phyloP scores from a whole-genome alignment of 805 yeast species.

The Dipodascopsis uninucleata region DNA sequence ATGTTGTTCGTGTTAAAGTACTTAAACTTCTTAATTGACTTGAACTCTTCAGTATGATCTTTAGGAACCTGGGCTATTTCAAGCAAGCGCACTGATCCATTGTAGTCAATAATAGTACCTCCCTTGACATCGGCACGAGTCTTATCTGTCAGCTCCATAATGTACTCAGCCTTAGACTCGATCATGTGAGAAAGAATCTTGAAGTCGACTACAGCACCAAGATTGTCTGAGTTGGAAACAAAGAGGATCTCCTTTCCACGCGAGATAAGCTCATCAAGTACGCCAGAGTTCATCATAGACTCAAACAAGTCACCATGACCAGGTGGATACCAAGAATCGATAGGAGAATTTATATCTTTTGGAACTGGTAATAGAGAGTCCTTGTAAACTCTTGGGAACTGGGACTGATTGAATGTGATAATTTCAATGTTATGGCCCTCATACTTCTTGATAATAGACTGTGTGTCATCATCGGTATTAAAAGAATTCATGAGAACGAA shows the following conservation, averaged over 20 bases:
- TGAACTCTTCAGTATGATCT: conserved; percentile 97
- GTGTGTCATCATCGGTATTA: conserved; percentile 95
- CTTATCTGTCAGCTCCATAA: conserved; percentile 98
- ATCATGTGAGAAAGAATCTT: conserved; percentile 89
- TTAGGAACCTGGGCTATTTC: conserved; percentile 99
- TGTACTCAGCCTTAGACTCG: conserved; percentile 85
- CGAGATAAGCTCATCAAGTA: conserved; percentile 78
- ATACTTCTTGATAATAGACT: conserved; percentile 90
- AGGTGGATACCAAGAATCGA: conserved; percentile 98
- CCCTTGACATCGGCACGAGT: conserved; percentile 99
- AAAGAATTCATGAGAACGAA: conserved; percentile 96
- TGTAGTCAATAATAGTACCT: conserved; percentile 95
- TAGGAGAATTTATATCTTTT: conserved; percentile 60
- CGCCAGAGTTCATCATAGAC: conserved; percentile 82
- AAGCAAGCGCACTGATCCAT: conserved; percentile 87
- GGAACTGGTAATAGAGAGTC: conserved; percentile 98
- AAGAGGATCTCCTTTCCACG: conserved; percentile 94
- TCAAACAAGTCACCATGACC: conserved; percentile 99
- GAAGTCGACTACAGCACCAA: conserved; percentile 96
- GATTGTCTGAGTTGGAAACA: conserved; percentile 96
- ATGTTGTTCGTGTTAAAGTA: conserved; percentile 97
- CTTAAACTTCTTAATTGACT: conserved; percentile 94
- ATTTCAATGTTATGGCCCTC: conserved; percentile 94
- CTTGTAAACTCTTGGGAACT: conserved; percentile 91
- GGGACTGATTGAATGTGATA: conserved; percentile 95